phyloP scores from a whole-genome alignment of 305 asterid species.

The Plantago coronopus region DNA sequence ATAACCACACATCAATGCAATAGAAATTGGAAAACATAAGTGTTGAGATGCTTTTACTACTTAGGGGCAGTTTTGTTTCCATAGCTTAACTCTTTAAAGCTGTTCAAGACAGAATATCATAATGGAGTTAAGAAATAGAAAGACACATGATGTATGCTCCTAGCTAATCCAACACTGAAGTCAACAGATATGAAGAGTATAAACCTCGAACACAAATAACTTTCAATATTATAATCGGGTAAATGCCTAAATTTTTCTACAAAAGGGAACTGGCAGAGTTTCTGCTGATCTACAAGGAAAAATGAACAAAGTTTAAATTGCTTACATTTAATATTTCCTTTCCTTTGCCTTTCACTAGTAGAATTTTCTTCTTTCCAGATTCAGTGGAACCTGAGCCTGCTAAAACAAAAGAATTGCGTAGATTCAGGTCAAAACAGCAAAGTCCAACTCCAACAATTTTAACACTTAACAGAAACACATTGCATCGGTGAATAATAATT shows the following conservation, averaged over 20 bases:
- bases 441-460: not conserved
- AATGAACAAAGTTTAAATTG: conserved; percentile 13
- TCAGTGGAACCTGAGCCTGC: conserved; percentile 48
- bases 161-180: not conserved
- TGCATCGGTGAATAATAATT: conserved; percentile 1
- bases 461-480: not conserved
- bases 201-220: too few relatives aligned
- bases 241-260: not conserved
- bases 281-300: not conserved
- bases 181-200: not conserved
- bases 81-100: not conserved
- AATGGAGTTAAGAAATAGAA: not conserved
- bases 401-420: conserved; percentile 33
- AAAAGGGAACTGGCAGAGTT: not conserved
- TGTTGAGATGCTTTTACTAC: too few relatives aligned
- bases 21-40: not conserved
- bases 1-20: not conserved
- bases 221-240: too few relatives aligned
- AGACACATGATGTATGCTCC: not conserved
- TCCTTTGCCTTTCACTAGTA: conserved; percentile 80
- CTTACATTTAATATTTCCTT: conserved; percentile 69
- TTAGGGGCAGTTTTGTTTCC: not conserved
- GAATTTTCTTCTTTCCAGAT: conserved; percentile 66
- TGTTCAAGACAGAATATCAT: not conserved
- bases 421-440: conserved; percentile 17